Evolutionary conservation across 1,284 basidiomycete species (phyloP), one percentile per base, ranked within the genome.

Genomic region (Rhodotorula sp.): DNA sequence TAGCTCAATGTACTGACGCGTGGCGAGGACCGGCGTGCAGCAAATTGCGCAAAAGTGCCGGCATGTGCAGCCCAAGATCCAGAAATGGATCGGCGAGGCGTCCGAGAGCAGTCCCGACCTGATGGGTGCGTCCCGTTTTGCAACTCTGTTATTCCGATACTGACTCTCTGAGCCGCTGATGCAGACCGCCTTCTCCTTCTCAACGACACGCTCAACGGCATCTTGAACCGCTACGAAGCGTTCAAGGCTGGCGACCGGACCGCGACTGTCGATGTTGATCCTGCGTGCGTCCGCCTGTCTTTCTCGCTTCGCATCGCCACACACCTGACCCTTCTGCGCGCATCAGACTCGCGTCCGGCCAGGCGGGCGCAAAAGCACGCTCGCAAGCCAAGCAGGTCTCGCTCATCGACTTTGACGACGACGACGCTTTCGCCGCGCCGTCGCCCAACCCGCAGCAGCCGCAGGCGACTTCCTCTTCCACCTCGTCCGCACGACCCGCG

Each of bases 81-180:
- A 99, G 81, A 96, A 95, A 78, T 98, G 96, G 96, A 92, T 99
- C 73, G 91, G 90, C n/a, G 92, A 98, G 77, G 94, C 91, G 45
- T 84, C 85, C 89, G 81, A 85, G 85, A 76, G 77, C 50, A 88
- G 88, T 34, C 73, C 73, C 46, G 92, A 90, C 74, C 91, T 92
- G 64, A 88, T 98, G 79, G 91, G 92, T 93, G 77, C 73, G 86
- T 82, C 13, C 8, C 3, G 10, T 7, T 52, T n/a, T 49, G 8
- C 14, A 46, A 8, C 9, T 1, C 17, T 13, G 23, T 50, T 27
- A 7, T 3, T 23, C 50, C 41, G 12, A 42, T 2, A 27, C 45
- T 49, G 17, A 14, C 23, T 13, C 16, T 13, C 19, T 41, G n/a
- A 8, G 19, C 44, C 5, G 19, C 23, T 16, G 7, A 7, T 46